phyloP scores from a whole-genome alignment of 2,329 filamentous ascomycete species.

The Colletotrichum sidae region DNA sequence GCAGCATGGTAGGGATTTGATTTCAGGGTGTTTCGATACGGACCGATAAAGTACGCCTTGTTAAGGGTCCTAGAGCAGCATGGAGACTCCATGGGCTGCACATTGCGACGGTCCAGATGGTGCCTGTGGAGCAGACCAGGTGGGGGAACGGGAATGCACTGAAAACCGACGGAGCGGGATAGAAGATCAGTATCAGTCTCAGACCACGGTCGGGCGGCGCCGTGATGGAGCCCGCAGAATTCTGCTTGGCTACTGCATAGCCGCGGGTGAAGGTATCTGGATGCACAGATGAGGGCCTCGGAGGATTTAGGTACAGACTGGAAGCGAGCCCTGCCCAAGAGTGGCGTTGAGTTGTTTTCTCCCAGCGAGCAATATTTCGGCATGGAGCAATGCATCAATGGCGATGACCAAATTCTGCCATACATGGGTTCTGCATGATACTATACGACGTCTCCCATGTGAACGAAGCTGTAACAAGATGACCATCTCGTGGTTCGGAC shows the following conservation, averaged over 20 bases:
- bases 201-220: not conserved
- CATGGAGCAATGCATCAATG: slow-evolving; percentile 11
- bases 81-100: slow-evolving; percentile 11
- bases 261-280: slow-evolving; percentile 1
- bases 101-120: slow-evolving; percentile 18
- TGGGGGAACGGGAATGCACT: slow-evolving; percentile 11
- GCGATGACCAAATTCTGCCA: not conserved
- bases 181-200: not conserved
- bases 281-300: not conserved
- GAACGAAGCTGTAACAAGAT: too few species aligned
- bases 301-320: slow-evolving; percentile 13
- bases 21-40: slow-evolving; percentile 28
- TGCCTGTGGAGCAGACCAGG: slow-evolving; percentile 24
- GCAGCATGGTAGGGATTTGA: slow-evolving; percentile 1
- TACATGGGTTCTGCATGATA: too few species aligned
- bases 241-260: slow-evolving; percentile 5
- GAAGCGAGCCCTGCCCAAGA: slow-evolving; percentile 14
- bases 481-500: too few species aligned
- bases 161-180: slow-evolving; percentile 7
- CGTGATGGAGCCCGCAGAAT: not conserved
- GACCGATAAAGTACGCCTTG: slow-evolving; percentile 17
- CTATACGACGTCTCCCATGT: too few species aligned
- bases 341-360: slow-evolving; percentile 1
- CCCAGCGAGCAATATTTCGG: slow-evolving; percentile 3
- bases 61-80: slow-evolving; percentile 22